These are phyloP conservation scores for Podosphaera xanthii DNA, from an alignment of 2,329 filamentous ascomycete genomes.

Conservation along the genomic window DNA sequence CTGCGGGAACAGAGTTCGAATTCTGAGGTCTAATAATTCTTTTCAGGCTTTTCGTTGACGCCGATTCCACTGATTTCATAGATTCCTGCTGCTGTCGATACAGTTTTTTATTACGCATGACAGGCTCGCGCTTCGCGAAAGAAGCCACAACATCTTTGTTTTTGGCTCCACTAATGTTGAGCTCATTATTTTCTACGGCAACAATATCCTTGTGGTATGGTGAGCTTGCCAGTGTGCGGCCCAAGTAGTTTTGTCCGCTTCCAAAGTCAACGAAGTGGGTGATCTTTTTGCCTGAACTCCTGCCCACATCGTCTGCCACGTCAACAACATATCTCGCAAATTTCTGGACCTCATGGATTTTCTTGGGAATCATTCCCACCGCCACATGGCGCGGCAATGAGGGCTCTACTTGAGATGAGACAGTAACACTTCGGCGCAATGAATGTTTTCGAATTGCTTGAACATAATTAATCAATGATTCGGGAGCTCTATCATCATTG, in stretches of 20 bases:
- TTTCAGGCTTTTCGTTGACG: slow-evolving; percentile 19
- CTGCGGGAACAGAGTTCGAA: slow-evolving; percentile 17
- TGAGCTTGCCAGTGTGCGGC: slow-evolving; percentile 59
- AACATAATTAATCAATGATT: slow-evolving; percentile 48
- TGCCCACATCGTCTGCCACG: slow-evolving; percentile 33
- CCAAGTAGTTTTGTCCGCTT: slow-evolving; percentile 89
- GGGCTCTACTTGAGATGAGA: slow-evolving; percentile 11
- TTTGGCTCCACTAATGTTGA: slow-evolving; percentile 70
- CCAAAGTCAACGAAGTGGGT: slow-evolving; percentile 91
- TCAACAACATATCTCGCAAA: slow-evolving; percentile 67
- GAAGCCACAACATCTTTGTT: slow-evolving; percentile 67
- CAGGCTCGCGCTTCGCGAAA: slow-evolving; percentile 46
- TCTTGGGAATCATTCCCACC: slow-evolving; percentile 89
- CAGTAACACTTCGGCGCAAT: slow-evolving; percentile 36
- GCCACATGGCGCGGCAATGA: slow-evolving; percentile 48
- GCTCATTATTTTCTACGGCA: slow-evolving; percentile 69
- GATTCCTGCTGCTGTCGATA: slow-evolving; percentile 23
- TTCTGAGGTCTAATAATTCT: slow-evolving; percentile 9
- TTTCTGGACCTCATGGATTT: slow-evolving; percentile 76
- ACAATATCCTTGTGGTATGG: slow-evolving; percentile 76
- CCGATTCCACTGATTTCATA: slow-evolving; percentile 20
- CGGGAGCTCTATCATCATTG: slow-evolving; percentile 10
- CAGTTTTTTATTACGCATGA: slow-evolving; percentile 66
- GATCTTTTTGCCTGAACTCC: slow-evolving; percentile 33
- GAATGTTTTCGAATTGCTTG: slow-evolving; percentile 45